Conservation (phyloP, 129 eudicot genomes). For the Pulicaria dysenterica region DNA sequence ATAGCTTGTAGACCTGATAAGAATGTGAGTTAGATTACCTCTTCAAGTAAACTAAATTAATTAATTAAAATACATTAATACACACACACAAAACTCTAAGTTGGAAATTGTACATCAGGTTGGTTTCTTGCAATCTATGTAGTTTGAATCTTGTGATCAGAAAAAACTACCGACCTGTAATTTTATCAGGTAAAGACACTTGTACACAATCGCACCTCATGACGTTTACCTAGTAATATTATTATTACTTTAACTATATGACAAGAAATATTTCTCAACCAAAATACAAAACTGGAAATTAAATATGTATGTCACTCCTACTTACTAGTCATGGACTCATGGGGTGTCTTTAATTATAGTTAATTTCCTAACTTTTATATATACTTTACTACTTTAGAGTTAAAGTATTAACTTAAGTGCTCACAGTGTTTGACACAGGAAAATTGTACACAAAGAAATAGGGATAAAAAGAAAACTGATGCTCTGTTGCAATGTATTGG, state of each 20-base stretch:
- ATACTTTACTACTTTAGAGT: background rate
- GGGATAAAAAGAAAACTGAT: background rate
- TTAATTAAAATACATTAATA: background rate
- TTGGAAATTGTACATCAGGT: background rate
- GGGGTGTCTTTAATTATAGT: background rate
- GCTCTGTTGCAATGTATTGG: background rate
- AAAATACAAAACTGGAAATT: no score
- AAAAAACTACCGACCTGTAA: background rate
- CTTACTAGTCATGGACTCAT: background rate
- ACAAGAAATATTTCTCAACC: no score
- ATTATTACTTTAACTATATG: no score
- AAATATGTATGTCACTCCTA: background rate
- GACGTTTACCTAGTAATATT: no score
- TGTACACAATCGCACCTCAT: no score
- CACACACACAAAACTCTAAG: background rate
- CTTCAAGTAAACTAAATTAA: background rate
- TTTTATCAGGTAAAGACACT: background rate
- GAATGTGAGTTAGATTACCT: slow-evolving; percentile 9
- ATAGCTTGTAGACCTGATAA: slow-evolving; percentile 82
- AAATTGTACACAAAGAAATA: background rate
- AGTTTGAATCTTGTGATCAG: background rate
- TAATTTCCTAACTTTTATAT: background rate
- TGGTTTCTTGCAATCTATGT: slow-evolving; percentile 6
- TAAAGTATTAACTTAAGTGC: background rate
- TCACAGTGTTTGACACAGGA: background rate